A percentile compares a stretch with the other conserved stretches of the same genome.
These are phyloP conservation scores for Echria macrotheca DNA, from an alignment of 495 filamentous ascomycete species.

Conservation along the genomic window DNA sequence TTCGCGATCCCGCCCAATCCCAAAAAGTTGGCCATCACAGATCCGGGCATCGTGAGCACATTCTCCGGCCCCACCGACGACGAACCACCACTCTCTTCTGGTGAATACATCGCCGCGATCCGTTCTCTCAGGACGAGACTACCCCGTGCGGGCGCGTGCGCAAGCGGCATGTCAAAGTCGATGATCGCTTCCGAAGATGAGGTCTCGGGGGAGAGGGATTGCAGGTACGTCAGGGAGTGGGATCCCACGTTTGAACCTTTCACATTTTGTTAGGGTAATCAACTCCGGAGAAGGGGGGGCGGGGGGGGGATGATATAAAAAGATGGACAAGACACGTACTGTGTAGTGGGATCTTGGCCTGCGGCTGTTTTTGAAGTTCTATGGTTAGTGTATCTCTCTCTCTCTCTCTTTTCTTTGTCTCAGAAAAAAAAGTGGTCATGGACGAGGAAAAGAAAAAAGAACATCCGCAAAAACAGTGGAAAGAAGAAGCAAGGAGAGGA, in stretches of 20 bases:
- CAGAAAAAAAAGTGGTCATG: too few species aligned
- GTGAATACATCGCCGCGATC: slow-evolving; percentile 14
- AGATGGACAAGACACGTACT: too few species aligned
- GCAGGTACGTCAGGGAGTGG: slow-evolving; percentile 10
- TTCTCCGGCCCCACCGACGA: slow-evolving; percentile 42
- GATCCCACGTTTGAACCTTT: slow-evolving; percentile 11
- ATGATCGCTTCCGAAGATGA: too few species aligned
- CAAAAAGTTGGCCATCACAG: slow-evolving; percentile 74
- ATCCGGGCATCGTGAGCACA: slow-evolving; percentile 67
- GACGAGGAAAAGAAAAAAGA: too few species aligned
- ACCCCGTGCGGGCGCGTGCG: slow-evolving; percentile 13
- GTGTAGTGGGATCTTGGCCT: too few species aligned
- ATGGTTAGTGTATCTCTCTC: too few species aligned
- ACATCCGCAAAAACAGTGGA: too few species aligned
- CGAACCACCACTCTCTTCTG: neutral
- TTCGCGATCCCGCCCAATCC: slow-evolving; percentile 62
- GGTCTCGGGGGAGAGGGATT: neutral
- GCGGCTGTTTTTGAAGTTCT: too few species aligned
- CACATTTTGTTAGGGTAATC: neutral
- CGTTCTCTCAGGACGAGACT: slow-evolving; percentile 12
- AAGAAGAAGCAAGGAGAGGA: too few species aligned
- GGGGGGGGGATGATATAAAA: too few species aligned
- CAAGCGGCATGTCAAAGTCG: slow-evolving; percentile 7
- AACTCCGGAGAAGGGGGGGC: too few species aligned
- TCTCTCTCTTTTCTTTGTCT: too few species aligned